phyloP scores from a whole-genome alignment of 495 filamentous ascomycete species.

The Chlorociboria aeruginascens region DNA sequence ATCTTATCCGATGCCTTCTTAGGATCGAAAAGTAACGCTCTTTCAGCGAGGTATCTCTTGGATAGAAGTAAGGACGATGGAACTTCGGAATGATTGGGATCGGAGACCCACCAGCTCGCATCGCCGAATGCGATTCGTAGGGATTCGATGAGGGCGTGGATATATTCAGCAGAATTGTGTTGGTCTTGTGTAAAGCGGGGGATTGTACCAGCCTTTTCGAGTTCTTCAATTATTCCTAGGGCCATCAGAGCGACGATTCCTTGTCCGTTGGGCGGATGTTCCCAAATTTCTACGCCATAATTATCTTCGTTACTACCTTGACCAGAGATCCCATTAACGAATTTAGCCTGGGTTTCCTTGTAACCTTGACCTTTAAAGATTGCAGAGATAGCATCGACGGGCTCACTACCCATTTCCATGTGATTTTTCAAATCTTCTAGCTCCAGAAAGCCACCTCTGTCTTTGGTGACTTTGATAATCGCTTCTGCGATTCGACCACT shows the following conservation, averaged over 20 bases:
- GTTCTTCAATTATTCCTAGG: slow-evolving; percentile 75
- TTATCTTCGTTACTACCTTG: slow-evolving; percentile 34
- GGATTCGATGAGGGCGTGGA: slow-evolving; percentile 81
- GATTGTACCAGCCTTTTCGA: slow-evolving; percentile 63
- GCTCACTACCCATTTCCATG: slow-evolving; percentile 60
- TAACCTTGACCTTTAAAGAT: slow-evolving; percentile 62
- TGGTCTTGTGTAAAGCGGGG: slow-evolving; percentile 52
- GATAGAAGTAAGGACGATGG: slow-evolving; percentile 52
- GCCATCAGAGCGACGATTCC: slow-evolving; percentile 93
- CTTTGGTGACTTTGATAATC: slow-evolving; percentile 63
- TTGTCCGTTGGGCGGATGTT: slow-evolving; percentile 96
- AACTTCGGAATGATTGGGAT: slow-evolving; percentile 57
- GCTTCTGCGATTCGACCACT: slow-evolving; percentile 67
- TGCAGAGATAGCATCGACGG: slow-evolving; percentile 69
- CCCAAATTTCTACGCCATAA: slow-evolving; percentile 75
- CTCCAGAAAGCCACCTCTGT: slow-evolving; percentile 66
- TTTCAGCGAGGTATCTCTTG: slow-evolving; percentile 50
- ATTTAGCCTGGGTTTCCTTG: slow-evolving; percentile 26
- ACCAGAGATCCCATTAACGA: slow-evolving; percentile 27
- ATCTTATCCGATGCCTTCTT: slow-evolving; percentile 37
- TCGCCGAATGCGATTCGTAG: slow-evolving; percentile 92
- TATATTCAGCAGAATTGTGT: slow-evolving; percentile 68
- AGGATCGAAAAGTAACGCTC: slow-evolving; percentile 58
- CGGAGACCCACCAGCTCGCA: slow-evolving; percentile 77
- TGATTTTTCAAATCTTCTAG: slow-evolving; percentile 73